phyloP scores from a whole-genome alignment of 2,329 filamentous ascomycete species.

The Aspergillus fructus region DNA sequence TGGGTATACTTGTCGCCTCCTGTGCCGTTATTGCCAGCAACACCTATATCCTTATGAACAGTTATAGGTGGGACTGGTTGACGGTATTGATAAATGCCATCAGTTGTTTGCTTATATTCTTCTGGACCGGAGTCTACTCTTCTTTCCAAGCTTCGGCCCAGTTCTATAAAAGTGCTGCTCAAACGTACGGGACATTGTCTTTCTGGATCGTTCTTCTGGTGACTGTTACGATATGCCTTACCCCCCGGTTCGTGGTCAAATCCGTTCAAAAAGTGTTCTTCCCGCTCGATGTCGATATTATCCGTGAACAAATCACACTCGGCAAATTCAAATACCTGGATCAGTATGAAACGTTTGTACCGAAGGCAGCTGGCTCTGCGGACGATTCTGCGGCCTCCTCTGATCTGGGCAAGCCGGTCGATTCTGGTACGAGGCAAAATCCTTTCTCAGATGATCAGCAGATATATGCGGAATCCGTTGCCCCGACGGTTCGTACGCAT shows the following conservation, averaged over 20 bases:
- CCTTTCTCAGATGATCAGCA: slow-evolving; percentile 80
- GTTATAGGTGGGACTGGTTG: slow-evolving; percentile 97
- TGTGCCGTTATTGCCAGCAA: slow-evolving; percentile 88
- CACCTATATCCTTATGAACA: slow-evolving; percentile 91
- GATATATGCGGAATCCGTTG: slow-evolving; percentile 89
- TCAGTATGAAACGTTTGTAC: slow-evolving; percentile 52
- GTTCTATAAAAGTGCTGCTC: slow-evolving; percentile 74
- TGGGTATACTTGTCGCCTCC: slow-evolving; percentile 84
- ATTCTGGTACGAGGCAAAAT: slow-evolving; percentile 58
- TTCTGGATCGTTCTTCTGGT: slow-evolving; percentile 87
- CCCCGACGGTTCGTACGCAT: slow-evolving; percentile 72
- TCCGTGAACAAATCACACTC: slow-evolving; percentile 83
- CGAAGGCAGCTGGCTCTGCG: slow-evolving; percentile 44
- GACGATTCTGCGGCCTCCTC: slow-evolving; percentile 41
- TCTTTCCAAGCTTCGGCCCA: slow-evolving; percentile 56
- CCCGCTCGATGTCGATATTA: slow-evolving; percentile 90
- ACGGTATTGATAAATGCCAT: slow-evolving; percentile 78
- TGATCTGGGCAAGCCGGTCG: slow-evolving; percentile 49
- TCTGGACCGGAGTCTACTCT: slow-evolving; percentile 92
- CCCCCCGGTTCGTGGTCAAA: slow-evolving; percentile 86
- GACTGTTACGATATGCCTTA: slow-evolving; percentile 76
- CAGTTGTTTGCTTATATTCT: slow-evolving; percentile 84
- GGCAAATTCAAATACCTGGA: slow-evolving; percentile 79
- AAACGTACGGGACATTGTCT: slow-evolving; percentile 76
- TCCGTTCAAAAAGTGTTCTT: slow-evolving; percentile 89